phyloP scores from a whole-genome alignment of 2,329 filamentous ascomycete genomes.

The Parascedosporium putredinis region DNA sequence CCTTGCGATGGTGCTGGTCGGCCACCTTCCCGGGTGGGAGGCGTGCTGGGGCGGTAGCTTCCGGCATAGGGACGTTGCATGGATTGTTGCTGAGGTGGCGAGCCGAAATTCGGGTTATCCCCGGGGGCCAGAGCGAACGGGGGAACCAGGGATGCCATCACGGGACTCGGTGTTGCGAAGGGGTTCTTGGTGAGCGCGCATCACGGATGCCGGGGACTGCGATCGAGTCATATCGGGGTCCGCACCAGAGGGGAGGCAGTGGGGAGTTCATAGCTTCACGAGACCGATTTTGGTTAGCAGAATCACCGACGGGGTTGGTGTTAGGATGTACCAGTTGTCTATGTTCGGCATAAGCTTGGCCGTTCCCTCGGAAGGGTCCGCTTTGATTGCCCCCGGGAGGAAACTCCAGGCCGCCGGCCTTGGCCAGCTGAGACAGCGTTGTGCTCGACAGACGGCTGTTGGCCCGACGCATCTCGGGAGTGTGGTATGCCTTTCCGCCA shows the following conservation, averaged over 20 bases:
- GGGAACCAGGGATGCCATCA: neutral
- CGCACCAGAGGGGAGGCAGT: slow-evolving; percentile 16
- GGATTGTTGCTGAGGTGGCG: neutral
- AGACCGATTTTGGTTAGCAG: slow-evolving; percentile 44
- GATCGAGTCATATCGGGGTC: neutral
- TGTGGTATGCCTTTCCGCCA: slow-evolving; percentile 55
- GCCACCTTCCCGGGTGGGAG: neutral
- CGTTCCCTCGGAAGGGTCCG: slow-evolving; percentile 7
- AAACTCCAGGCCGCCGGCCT: slow-evolving; percentile 25
- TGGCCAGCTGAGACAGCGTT: slow-evolving; percentile 71
- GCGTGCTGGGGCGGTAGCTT: slow-evolving; percentile 3
- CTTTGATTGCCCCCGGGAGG: neutral
- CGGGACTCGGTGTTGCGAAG: neutral
- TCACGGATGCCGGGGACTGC: neutral
- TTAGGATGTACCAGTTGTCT: slow-evolving; percentile 41
- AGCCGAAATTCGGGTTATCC: neutral
- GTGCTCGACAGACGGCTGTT: slow-evolving; percentile 75
- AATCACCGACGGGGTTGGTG: slow-evolving; percentile 37
- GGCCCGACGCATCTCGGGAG: slow-evolving; percentile 67
- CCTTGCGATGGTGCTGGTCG: slow-evolving; percentile 7
- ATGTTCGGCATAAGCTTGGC: slow-evolving; percentile 22
- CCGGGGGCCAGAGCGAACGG: neutral
- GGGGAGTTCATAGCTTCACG: slow-evolving; percentile 40
- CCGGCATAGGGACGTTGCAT: slow-evolving; percentile 3
- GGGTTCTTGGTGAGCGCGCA: neutral